Evolutionary conservation across 2,329 filamentous ascomycete species (phyloP).

Genomic region (Rhinocladiella similis): DNA sequence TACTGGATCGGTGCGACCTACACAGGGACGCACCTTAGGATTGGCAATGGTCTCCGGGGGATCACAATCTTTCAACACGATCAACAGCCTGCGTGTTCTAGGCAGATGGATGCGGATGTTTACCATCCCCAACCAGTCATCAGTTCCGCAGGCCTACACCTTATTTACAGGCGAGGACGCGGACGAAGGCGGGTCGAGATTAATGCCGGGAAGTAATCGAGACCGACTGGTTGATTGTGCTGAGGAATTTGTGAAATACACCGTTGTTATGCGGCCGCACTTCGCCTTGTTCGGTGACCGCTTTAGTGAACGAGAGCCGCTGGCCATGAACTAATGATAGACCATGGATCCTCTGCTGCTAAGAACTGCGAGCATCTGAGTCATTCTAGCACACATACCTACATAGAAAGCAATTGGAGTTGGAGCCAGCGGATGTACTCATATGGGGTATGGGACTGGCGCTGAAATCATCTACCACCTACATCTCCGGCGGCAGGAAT

Average conservation of each 20-base stretch:
- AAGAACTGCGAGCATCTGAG: neutral
- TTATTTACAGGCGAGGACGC: slow-evolving; percentile 56
- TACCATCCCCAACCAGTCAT: slow-evolving; percentile 65
- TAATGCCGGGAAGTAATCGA: slow-evolving; percentile 58
- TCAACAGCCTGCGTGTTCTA: slow-evolving; percentile 65
- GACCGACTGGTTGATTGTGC: slow-evolving; percentile 66
- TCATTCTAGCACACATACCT: neutral
- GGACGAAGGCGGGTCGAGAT: slow-evolving; percentile 47
- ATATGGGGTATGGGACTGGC: too few relatives aligned
- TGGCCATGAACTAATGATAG: neutral
- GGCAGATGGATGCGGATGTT: slow-evolving; percentile 73
- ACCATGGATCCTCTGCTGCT: neutral
- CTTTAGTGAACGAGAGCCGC: slow-evolving; percentile 56
- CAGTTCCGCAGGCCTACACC: slow-evolving; percentile 63
- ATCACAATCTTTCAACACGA: slow-evolving; percentile 67
- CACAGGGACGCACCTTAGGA: slow-evolving; percentile 64
- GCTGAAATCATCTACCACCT: too few relatives aligned
- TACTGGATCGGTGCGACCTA: slow-evolving; percentile 61
- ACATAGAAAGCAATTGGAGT: neutral
- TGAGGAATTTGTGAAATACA: slow-evolving; percentile 71
- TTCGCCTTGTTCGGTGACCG: slow-evolving; percentile 63
- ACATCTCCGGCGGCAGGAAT: too few relatives aligned
- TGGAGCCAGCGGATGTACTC: too few relatives aligned
- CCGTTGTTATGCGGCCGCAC: slow-evolving; percentile 63
- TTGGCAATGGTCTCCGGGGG: slow-evolving; percentile 65